Evolutionary conservation across 768 basidiomycete genomes (phyloP).

Genomic region (Daedaleopsis nitida): DNA sequence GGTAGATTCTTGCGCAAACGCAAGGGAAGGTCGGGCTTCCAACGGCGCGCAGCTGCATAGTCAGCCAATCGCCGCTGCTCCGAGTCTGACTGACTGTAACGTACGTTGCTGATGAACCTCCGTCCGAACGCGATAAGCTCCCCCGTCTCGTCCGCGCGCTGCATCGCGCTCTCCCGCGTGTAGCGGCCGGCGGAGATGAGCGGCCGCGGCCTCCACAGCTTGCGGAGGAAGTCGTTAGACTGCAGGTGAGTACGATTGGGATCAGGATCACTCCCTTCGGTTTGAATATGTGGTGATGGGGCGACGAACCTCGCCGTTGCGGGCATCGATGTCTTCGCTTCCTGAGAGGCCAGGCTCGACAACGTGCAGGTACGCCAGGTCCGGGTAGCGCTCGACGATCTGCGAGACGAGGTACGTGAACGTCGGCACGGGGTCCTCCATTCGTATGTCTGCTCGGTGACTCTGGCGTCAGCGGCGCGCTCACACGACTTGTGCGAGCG

Average conservation of each 20-base stretch:
- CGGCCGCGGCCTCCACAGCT: conserved; percentile 19
- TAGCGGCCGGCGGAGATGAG: conserved; percentile 24
- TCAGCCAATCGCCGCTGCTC: conserved; percentile 12
- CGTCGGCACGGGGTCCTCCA: conserved; percentile 29
- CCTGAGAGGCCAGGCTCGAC: conserved; percentile 28
- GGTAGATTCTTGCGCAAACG: no score
- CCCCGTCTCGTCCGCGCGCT: conserved; percentile 17
- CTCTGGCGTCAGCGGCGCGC: not conserved
- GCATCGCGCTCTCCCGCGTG: conserved; percentile 21
- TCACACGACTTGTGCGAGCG: not conserved
- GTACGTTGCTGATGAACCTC: conserved; percentile 27
- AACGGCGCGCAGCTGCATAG: conserved; percentile 11
- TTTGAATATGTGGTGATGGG: no score
- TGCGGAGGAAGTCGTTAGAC: conserved; percentile 18
- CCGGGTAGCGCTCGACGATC: conserved; percentile 41
- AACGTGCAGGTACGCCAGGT: conserved; percentile 41
- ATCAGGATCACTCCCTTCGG: not conserved
- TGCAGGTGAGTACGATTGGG: not conserved
- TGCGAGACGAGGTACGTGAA: conserved; percentile 39
- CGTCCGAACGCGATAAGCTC: conserved; percentile 28
- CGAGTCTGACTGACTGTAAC: conserved; percentile 1
- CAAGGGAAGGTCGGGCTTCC: not conserved
- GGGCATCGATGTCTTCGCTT: not conserved
- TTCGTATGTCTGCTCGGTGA: conserved; percentile 24
- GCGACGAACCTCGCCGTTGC: not conserved